These are phyloP conservation scores for Cyclospora cayetanensis DNA, from an alignment of 169 alveolate genomes.

Conservation along the genomic window DNA sequence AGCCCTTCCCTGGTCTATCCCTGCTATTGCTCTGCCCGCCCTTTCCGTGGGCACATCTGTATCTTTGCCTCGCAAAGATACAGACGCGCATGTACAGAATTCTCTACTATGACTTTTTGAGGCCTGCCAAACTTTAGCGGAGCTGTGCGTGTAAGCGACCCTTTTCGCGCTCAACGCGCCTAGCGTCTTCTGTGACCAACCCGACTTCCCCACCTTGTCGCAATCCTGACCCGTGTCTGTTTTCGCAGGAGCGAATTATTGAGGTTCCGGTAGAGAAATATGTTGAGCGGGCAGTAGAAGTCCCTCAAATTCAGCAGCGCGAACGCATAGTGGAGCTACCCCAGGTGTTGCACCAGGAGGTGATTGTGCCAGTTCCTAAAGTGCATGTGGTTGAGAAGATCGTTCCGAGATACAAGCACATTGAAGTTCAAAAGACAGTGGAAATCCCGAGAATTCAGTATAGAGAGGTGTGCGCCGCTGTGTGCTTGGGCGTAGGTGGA, in stretches of 20 bases:
- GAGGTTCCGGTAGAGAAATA: conserved; percentile 36
- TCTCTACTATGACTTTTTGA: no score
- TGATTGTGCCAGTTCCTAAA: conserved; percentile 12
- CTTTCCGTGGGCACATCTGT: no score
- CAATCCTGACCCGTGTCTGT: no score
- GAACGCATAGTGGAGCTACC: neutral
- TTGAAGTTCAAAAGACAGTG: conserved; percentile 12
- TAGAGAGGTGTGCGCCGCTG: conserved; percentile 55
- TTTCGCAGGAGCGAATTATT: conserved; percentile 9
- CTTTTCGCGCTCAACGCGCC: neutral
- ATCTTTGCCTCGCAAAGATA: no score
- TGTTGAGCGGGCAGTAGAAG: conserved; percentile 17
- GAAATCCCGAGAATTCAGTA: conserved; percentile 43
- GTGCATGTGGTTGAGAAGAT: conserved; percentile 13
- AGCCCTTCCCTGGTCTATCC: neutral
- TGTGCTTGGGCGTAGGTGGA: neutral
- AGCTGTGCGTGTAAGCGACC: no score
- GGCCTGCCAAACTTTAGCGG: no score
- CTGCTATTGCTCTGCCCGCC: neutral
- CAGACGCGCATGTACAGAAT: no score
- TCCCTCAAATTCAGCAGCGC: neutral
- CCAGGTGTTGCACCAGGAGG: conserved; percentile 31
- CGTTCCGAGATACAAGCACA: neutral
- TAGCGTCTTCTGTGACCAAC: neutral
- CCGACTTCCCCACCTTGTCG: neutral